Base-by-base conservation (phyloP, 305 asterid species). In the Coffea humblotiana region DNA sequence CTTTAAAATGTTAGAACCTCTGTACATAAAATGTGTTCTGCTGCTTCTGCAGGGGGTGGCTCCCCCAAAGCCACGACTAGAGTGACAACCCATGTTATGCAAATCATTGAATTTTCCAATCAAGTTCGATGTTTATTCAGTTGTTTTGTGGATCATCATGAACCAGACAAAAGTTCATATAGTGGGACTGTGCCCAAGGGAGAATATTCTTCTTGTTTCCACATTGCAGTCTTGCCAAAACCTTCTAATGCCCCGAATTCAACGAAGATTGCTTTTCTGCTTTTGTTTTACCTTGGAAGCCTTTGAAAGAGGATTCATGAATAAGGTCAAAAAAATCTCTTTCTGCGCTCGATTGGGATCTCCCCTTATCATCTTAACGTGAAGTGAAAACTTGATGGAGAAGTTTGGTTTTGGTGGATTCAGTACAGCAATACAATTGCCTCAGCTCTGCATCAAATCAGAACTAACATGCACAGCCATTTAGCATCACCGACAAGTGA, bases 31-130 rank as follows among this genome's bases (percentile, higher is more conserved):
- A 73, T 37, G 61, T 23, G 48, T 23, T 18, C 47, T 60, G 32
- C 32, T 32, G 32, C 32, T 23, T 18, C 47, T n/a, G 43, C 32
- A 12, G 40, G 10, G 25, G 49, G 70, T 43, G 79, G 68, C 70
- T 48, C 61, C 51, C 72, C 45, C 27, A 48, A 40, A 70, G 40
- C 25, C 70, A 54, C 27, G 2, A 51, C 12, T 18, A 47, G 45
- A 72, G 47, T 54, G 32, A 82, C 85, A 72, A 72, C 79, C 83
- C 85, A 82, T 73, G 85, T 85, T 85, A 60, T 72, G 64, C 79
- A 60, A 63, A 68, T 85, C 82, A 82, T 82, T 82, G 72, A 68
- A 61, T 73, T 78, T 63, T 64, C 67, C 48, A 80, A 49, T 23
- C 40, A 56, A 4, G 45, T 75, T 35, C 70, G 23, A 58, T 12